Conservation (phyloP, 345 rosid species). For the Isatis tinctoria region DNA sequence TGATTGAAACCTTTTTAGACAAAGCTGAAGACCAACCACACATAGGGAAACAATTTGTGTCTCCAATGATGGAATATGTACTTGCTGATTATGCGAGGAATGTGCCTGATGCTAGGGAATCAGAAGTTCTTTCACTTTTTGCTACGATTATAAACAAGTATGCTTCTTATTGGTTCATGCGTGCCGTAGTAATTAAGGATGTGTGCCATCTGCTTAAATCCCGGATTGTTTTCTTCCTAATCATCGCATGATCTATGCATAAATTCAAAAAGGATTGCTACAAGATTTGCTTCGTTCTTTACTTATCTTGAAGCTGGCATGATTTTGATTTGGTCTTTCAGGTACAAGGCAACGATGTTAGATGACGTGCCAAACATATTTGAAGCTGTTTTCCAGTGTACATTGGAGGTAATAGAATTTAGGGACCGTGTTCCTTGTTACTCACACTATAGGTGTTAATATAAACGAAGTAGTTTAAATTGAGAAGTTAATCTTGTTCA, state of each 20-base stretch:
- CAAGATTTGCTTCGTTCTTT: background rate
- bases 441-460: background rate
- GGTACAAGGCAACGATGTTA: constrained; percentile 92
- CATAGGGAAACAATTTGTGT: constrained; percentile 97
- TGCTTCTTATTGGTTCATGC: constrained; percentile 7
- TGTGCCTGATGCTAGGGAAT: constrained; percentile 98
- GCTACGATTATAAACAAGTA: constrained; percentile 99
- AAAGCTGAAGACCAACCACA: constrained; percentile 99
- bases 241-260: constrained; percentile 24
- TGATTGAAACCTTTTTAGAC: constrained; percentile 96
- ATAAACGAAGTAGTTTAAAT: background rate
- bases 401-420: constrained; percentile 66
- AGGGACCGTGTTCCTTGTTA: background rate
- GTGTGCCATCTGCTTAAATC: constrained; percentile 2
- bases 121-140: constrained; percentile 95
- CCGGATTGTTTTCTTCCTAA: background rate
- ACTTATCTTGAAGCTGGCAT: constrained; percentile 8
- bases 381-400: constrained; percentile 99
- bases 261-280: constrained; percentile 46
- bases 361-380: constrained; percentile 97
- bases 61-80: constrained; percentile 98
- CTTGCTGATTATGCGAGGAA: constrained; percentile 98
- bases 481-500: background rate
- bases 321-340: constrained; percentile 30
- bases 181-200: background rate